A percentile compares a stretch with the other conserved stretches of the same genome.
Evolutionary conservation across 2,329 filamentous ascomycete species (phyloP).

Genomic region (Aspergillus fumigatiaffinis): DNA sequence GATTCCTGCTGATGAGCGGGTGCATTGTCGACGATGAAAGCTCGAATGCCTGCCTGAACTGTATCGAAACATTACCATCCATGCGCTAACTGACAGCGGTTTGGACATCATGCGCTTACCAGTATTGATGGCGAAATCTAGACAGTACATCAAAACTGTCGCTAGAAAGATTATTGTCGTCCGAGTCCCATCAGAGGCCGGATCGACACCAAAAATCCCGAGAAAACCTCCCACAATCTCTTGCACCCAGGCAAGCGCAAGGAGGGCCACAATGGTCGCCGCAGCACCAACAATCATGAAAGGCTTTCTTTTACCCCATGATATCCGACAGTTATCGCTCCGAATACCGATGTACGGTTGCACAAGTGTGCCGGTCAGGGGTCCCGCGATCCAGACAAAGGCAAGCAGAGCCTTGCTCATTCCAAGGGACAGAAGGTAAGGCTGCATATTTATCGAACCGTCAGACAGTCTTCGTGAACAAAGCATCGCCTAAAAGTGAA

Average conservation of each 20-base stretch:
- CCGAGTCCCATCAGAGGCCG: slow-evolving; percentile 62
- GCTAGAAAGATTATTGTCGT: slow-evolving; percentile 70
- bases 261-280: slow-evolving; percentile 63
- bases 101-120: slow-evolving; percentile 44
- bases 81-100: neutral
- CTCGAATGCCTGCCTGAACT: slow-evolving; percentile 87
- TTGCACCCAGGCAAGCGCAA: slow-evolving; percentile 69
- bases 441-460: slow-evolving; percentile 32
- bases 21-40: slow-evolving; percentile 89
- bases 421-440: slow-evolving; percentile 73
- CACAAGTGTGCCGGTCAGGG: slow-evolving; percentile 71
- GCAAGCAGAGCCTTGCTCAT: slow-evolving; percentile 80
- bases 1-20: slow-evolving; percentile 90
- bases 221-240: slow-evolving; percentile 68
- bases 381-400: slow-evolving; percentile 79
- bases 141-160: slow-evolving; percentile 79
- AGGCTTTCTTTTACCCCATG: slow-evolving; percentile 75
- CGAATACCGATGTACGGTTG: slow-evolving; percentile 80
- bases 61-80: slow-evolving; percentile 8
- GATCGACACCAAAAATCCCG: slow-evolving; percentile 65
- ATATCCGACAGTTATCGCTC: slow-evolving; percentile 70
- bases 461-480: slow-evolving; percentile 1
- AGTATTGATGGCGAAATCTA: slow-evolving; percentile 95
- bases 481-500: no score
- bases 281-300: slow-evolving; percentile 71